A percentile compares a stretch with the other conserved stretches of the same genome.
Evolutionary conservation across 331 rosid species (phyloP).

Genomic region (Quercus tomentella): DNA sequence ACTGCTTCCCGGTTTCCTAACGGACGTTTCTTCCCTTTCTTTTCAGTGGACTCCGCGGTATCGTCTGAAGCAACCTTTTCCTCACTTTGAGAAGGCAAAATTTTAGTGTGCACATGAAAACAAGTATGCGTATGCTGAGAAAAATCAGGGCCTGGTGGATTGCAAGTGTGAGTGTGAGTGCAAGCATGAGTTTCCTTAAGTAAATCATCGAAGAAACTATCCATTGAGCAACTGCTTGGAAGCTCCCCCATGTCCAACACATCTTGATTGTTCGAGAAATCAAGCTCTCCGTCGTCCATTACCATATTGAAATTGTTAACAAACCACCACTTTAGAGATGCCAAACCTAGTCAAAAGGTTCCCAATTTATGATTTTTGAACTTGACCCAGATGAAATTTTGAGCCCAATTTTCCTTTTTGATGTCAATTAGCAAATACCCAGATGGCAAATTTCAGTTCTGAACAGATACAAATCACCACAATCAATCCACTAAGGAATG

Average conservation of each 20-base stretch:
- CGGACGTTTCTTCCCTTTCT: conserved; percentile 70
- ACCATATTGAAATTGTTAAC: background rate
- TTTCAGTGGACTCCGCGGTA: conserved; percentile 72
- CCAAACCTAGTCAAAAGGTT: background rate
- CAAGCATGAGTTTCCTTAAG: conserved; percentile 77
- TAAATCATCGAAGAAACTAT: conserved; percentile 75
- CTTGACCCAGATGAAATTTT: conserved; percentile 1
- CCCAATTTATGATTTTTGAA: background rate
- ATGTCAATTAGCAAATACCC: conserved; percentile 1
- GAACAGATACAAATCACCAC: background rate
- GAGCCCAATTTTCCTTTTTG: background rate
- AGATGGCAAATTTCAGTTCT: background rate
- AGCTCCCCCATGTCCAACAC: conserved; percentile 66
- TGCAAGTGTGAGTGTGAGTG: conserved; percentile 95
- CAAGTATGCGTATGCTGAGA: conserved; percentile 87
- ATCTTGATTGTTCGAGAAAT: conserved; percentile 60
- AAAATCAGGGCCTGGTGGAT: conserved; percentile 91
- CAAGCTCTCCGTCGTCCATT: conserved; percentile 97
- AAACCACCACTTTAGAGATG: background rate
- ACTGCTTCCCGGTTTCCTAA: conserved; percentile 85
- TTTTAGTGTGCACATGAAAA: conserved; percentile 87
- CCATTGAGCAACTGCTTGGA: conserved; percentile 79
- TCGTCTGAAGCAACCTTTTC: conserved; percentile 74
- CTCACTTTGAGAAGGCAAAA: conserved; percentile 60
- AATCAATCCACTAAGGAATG: background rate